Percentiles rank a stretch among this genome's conserved stretches.
phyloP scores from a whole-genome alignment of 2,329 filamentous ascomycete species.

The Diaporthe citrichinensis region DNA sequence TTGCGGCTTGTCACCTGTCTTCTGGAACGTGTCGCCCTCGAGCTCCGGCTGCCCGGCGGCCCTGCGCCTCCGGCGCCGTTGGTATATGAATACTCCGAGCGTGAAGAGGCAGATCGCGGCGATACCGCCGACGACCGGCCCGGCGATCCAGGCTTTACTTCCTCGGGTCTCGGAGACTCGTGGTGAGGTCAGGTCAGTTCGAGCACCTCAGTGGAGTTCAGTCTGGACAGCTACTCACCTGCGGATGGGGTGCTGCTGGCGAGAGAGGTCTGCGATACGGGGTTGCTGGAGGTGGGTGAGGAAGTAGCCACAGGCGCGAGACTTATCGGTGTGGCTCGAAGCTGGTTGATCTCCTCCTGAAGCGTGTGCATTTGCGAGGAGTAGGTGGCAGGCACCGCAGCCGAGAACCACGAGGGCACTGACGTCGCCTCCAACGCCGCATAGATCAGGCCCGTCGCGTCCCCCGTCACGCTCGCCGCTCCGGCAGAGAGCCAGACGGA shows the following conservation, averaged over 20 bases:
- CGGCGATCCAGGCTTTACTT: conserved; percentile 35
- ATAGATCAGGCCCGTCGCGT: conserved; percentile 19
- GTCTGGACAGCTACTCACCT: neutral
- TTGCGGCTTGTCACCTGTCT: conserved; percentile 8
- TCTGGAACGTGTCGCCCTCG: neutral
- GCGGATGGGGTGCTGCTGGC: neutral
- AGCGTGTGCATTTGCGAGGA: conserved; percentile 11
- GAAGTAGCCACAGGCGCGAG: neutral
- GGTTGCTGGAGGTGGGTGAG: neutral
- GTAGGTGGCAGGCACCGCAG: conserved; percentile 25
- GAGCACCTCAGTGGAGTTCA: neutral
- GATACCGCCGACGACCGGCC: neutral
- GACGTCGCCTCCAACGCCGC: conserved; percentile 16
- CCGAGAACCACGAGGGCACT: conserved; percentile 19
- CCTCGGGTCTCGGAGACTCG: neutral
- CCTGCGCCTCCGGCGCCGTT: neutral
- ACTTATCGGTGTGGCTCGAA: neutral
- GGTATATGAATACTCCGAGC: neutral
- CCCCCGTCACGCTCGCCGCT: conserved; percentile 2
- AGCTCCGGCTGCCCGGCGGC: neutral
- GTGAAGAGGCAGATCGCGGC: neutral
- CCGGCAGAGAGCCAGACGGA: neutral
- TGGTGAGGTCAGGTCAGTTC: neutral
- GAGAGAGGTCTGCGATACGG: neutral
- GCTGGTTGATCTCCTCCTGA: neutral